Evolutionary conservation across 768 basidiomycete genomes (phyloP), one percentile per base, ranked within the genome.

Genomic region (Phanerochaete sordida): DNA sequence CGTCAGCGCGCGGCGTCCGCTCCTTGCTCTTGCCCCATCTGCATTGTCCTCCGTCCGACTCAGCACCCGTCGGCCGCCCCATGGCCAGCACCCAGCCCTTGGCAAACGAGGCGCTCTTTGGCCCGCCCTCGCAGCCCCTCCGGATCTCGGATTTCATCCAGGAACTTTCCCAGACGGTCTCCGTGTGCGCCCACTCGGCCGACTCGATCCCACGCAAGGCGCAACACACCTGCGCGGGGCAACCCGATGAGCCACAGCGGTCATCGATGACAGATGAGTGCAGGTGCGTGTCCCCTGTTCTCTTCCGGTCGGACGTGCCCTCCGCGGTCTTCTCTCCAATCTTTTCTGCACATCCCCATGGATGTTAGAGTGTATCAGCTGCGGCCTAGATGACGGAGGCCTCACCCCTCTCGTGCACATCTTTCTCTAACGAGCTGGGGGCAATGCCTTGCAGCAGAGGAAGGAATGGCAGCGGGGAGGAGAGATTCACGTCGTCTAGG

Each of bases 251-350:
- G 47, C 60, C n/a, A n/a, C n/a, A 55, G 46, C 60, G 65, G 44
- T 45, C 52, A 19, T 59, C 55, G 8, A 62, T 77, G n/a, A 63
- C 56, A 31, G 64, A 61, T 26, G 75, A 78, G 62, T 77, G 76
- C 68, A 69, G 74, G 76, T 77, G 31, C 45, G 57, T 58, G 9
- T 26, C 15, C 27, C n/a, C 23, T 37, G n/a, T 26, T 19, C 28
- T 50, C 47, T 46, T 50, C 23, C 33, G 47, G 21, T 27, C 56
- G n/a, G 39, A 43, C 39, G 19, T 19, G 39, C 11, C 19, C 8
- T 19, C 11, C 39, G 19, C 19, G n/a, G n/a, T n/a, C n/a, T n/a
- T n/a, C n/a, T n/a, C n/a, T n/a, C n/a, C n/a, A n/a, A n/a, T 16
- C 39, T 13, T 35, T 23, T 33, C 24, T 54, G 24, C 15, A 26